These are phyloP conservation scores for Kuraishia borneana DNA, from an alignment of 805 yeast genomes.

Conservation along the genomic window DNA sequence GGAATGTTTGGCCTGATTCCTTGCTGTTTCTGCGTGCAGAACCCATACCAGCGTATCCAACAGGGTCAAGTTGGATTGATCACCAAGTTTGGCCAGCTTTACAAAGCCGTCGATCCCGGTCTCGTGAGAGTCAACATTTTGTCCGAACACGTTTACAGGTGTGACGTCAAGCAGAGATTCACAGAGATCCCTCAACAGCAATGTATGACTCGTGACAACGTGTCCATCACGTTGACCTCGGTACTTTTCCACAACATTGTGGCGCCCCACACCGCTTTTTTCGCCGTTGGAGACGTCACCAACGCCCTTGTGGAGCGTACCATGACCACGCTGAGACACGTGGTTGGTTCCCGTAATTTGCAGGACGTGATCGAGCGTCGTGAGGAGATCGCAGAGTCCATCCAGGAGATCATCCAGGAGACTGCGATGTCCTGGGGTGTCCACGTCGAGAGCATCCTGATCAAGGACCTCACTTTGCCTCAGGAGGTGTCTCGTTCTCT, in stretches of 20 bases:
- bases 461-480: slow-evolving; percentile 53
- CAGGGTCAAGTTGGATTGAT: slow-evolving; percentile 65
- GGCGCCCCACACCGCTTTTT: slow-evolving; percentile 58
- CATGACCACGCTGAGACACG: slow-evolving; percentile 64
- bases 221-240: slow-evolving; percentile 47
- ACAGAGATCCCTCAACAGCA: slow-evolving; percentile 56
- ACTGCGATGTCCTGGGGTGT: slow-evolving; percentile 68
- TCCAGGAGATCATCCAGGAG: slow-evolving; percentile 46
- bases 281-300: slow-evolving; percentile 41
- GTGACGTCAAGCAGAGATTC: slow-evolving; percentile 46
- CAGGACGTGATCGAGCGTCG: slow-evolving; percentile 68
- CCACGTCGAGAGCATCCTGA: slow-evolving; percentile 51
- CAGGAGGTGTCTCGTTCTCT: slow-evolving; percentile 44
- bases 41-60: slow-evolving; percentile 47
- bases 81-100: slow-evolving; percentile 54
- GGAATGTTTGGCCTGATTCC: slow-evolving; percentile 49
- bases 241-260: slow-evolving; percentile 57
- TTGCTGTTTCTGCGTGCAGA: slow-evolving; percentile 38
- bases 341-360: slow-evolving; percentile 50
- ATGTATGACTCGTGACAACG: slow-evolving; percentile 65
- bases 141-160: slow-evolving; percentile 40
- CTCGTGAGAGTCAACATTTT: slow-evolving; percentile 53
- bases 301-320: slow-evolving; percentile 54
- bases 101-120: slow-evolving; percentile 61
- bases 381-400: slow-evolving; percentile 58